Conservation (phyloP, 2,329 filamentous ascomycete species). For the Aspergillus nomiae region DNA sequence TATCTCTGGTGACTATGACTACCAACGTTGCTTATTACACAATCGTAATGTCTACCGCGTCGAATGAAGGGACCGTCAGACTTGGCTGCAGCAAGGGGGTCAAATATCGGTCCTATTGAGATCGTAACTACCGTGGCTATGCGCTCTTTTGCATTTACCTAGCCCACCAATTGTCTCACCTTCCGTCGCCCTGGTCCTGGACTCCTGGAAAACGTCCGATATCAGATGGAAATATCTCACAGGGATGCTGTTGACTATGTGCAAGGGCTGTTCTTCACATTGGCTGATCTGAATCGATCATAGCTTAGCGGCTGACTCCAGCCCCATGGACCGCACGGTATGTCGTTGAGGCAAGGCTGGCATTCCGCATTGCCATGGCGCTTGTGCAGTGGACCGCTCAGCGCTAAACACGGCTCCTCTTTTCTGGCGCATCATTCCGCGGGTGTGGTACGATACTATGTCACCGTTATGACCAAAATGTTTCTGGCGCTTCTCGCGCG, state of each 20-base stretch:
- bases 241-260: no score
- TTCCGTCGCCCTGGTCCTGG: no score
- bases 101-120: background rate
- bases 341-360: background rate
- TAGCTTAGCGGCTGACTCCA: background rate
- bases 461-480: background rate
- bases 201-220: background rate
- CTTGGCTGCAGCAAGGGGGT: background rate
- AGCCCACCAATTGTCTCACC: no score
- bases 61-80: background rate
- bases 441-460: background rate
- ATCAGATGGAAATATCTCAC: background rate
- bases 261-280: background rate
- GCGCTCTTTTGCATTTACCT: no score
- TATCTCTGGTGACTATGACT: background rate
- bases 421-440: background rate
- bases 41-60: background rate
- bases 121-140: background rate
- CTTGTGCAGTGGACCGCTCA: background rate
- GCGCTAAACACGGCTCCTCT: background rate
- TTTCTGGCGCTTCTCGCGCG: background rate
- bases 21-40: background rate
- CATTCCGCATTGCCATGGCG: background rate
- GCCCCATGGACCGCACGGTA: background rate
- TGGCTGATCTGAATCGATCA: background rate